Base-by-base conservation (phyloP, 2,329 filamentous ascomycete species). In the Sporothrix brasiliensis region DNA sequence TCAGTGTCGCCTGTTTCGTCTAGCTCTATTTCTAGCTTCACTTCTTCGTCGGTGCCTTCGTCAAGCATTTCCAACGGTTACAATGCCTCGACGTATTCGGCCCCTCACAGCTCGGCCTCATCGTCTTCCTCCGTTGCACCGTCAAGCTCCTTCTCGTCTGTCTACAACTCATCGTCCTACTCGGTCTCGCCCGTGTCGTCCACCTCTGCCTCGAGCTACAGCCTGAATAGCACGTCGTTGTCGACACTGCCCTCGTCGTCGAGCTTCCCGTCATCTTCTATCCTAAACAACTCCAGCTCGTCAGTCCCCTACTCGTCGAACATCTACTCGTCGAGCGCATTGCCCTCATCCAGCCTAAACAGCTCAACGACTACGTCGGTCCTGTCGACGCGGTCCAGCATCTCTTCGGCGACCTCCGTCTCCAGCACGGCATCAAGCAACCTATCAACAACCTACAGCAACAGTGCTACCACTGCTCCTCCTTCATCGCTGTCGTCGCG, bases 121-220 rank as follows among this genome's bases (percentile, higher is more conserved):
- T 58, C 54, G 27, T 56, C 53, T 3, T 30, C 16, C 3, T 54
- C 52, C 5, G 13, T 47, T 16, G 21, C 5, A 13, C 27, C 52
- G 11, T 41, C 30, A 19, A 19, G 16, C 30, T 60, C 27, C 16
- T 21, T 19, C 2, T 41, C 58, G 10, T 61, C n/a, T 21, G 39
- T 4, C 4, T 47, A 63, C 58, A 61, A 65, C 60, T n/a, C 41
- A 21, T 66, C 61, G 61, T 39, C 61, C 16, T 21, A 21, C 14
- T 66, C 61, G 1, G 61, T 49, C 24, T 66, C 44, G 24, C 61
- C 47, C 4, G 61, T 52, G 3, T 66, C 61, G 44, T 50, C 61
- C 27, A 44, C 19, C 27, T 66, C 63, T 2, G n/a, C 39, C 27
- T 66, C 53, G 19, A 70, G 61, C 44, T 13, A 30, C 52, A 30